Evolutionary conservation across 495 filamentous ascomycete species (phyloP).

Genomic region (Eremomyces bilateralis): DNA sequence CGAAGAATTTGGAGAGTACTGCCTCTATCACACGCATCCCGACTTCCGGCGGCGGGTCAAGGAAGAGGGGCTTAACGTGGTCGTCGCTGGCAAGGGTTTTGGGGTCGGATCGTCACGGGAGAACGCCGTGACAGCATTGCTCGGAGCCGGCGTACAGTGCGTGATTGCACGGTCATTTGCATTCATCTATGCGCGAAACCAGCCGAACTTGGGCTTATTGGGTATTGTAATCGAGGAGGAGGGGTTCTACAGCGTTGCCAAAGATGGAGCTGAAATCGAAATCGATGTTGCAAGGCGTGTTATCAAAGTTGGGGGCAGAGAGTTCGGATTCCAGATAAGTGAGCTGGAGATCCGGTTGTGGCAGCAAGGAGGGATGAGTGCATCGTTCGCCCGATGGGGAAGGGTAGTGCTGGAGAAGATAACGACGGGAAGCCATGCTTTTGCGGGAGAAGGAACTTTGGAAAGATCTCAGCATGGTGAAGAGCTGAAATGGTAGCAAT

Average conservation of each 20-base stretch:
- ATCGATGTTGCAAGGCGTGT: conserved; percentile 13
- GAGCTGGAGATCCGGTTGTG: conserved; percentile 19
- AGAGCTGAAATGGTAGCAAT: no score
- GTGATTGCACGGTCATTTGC: conserved; percentile 23
- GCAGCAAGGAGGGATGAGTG: conserved; percentile 15
- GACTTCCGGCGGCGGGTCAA: conserved; percentile 18
- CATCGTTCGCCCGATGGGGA: conserved; percentile 19
- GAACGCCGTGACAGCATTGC: conserved; percentile 21
- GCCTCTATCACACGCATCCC: conserved; percentile 19
- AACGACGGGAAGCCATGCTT: no score
- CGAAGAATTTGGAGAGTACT: conserved; percentile 17
- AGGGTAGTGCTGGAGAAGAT: conserved; percentile 19
- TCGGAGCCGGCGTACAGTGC: conserved; percentile 17
- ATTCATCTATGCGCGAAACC: conserved; percentile 23
- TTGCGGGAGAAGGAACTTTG: no score
- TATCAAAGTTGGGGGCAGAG: conserved; percentile 8
- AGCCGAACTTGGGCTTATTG: conserved; percentile 20
- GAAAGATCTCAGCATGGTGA: no score
- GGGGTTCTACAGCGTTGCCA: conserved; percentile 17
- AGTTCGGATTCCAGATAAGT: conserved; percentile 18
- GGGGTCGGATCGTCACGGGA: conserved; percentile 24
- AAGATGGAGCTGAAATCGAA: conserved; percentile 14
- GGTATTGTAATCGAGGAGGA: conserved; percentile 19
- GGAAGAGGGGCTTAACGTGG: conserved; percentile 18
- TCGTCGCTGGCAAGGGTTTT: conserved; percentile 24